These are phyloP conservation scores for Pugionium cornutum DNA, from an alignment of 345 rosid genomes.

Conservation along the genomic window DNA sequence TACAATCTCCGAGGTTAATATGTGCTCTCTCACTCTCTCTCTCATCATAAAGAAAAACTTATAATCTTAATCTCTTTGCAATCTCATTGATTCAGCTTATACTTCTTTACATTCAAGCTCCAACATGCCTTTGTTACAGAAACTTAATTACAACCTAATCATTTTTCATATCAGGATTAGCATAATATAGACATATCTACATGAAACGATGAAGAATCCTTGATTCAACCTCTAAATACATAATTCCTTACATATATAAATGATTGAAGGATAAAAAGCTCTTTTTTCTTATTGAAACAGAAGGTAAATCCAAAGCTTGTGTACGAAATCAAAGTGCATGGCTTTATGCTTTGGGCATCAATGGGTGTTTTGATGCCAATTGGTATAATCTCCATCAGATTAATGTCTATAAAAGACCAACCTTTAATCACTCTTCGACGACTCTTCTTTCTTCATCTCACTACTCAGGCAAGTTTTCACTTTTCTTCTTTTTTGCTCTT, in stretches of 20 bases:
- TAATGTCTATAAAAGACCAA: conserved; percentile 53
- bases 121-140: neutral
- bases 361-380: conserved; percentile 79
- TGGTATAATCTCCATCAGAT: conserved; percentile 67
- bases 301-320: conserved; percentile 53
- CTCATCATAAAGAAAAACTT: conserved; percentile 2
- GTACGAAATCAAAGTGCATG: conserved; percentile 65
- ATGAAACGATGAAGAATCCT: conserved; percentile 17
- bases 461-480: conserved; percentile 61
- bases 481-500: neutral
- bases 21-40: conserved; percentile 2
- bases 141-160: neutral
- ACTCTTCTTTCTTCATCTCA: conserved; percentile 62
- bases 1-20: conserved; percentile 28
- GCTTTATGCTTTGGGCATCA: conserved; percentile 75
- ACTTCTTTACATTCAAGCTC: neutral
- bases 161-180: conserved; percentile 4
- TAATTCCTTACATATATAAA: neutral
- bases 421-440: conserved; percentile 43
- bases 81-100: neutral
- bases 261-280: neutral
- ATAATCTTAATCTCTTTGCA: neutral
- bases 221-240: neutral
- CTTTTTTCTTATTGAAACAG: conserved; percentile 14
- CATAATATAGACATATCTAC: neutral